Conservation (phyloP, 2,329 filamentous ascomycete genomes). For the Emmonsiellopsis sp. region DNA sequence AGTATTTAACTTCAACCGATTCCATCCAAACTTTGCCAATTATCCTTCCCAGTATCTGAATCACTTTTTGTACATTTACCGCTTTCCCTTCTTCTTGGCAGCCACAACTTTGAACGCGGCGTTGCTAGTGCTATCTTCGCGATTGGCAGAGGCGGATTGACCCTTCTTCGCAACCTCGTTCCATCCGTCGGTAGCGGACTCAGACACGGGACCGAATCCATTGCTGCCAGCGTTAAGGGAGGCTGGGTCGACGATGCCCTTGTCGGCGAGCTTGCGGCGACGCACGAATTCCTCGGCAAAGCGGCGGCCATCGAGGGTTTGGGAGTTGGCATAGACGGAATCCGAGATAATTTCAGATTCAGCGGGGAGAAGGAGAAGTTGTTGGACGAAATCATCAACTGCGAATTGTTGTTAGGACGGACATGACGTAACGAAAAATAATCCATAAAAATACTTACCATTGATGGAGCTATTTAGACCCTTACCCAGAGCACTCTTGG, state of each 20-base stretch:
- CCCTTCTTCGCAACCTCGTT: slow-evolving; percentile 97
- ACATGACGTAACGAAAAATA: not conserved
- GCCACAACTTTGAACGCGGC: slow-evolving; percentile 83
- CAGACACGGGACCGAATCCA: slow-evolving; percentile 31
- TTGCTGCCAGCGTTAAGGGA: slow-evolving; percentile 44
- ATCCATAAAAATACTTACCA: slow-evolving; percentile 40
- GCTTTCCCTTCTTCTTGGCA: slow-evolving; percentile 79
- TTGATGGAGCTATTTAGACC: slow-evolving; percentile 61
- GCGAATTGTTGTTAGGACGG: slow-evolving; percentile 22
- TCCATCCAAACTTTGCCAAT: not conserved
- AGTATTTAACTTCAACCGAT: not conserved
- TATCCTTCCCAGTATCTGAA: not conserved
- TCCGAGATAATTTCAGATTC: slow-evolving; percentile 80
- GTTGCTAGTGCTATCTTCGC: slow-evolving; percentile 37
- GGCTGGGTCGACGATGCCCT: slow-evolving; percentile 67
- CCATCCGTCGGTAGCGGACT: slow-evolving; percentile 63
- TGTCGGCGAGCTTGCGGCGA: slow-evolving; percentile 86
- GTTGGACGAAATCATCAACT: slow-evolving; percentile 75
- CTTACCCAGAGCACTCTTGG: slow-evolving; percentile 65
- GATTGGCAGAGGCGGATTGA: slow-evolving; percentile 39
- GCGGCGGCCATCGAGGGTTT: slow-evolving; percentile 83
- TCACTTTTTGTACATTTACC: slow-evolving; percentile 40
- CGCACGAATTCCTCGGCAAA: slow-evolving; percentile 93
- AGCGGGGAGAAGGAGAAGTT: slow-evolving; percentile 64
- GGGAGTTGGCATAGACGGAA: slow-evolving; percentile 75